Conservation (phyloP, 805 yeast genomes). For the Tetrapisispora fleetii region DNA sequence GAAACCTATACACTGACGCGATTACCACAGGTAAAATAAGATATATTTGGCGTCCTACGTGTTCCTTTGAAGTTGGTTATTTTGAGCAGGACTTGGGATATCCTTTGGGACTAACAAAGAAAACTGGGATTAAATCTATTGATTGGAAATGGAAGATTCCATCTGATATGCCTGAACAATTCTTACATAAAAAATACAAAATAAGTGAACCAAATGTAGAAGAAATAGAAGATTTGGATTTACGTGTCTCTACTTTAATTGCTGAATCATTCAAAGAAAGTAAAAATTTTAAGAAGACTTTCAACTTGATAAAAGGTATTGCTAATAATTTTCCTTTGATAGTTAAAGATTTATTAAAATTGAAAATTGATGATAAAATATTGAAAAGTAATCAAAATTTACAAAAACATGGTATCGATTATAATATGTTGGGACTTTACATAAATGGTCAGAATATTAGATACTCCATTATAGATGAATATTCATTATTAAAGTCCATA, state of each 20-base stretch:
- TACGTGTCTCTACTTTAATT: constrained; percentile 62
- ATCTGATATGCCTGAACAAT: constrained; percentile 33
- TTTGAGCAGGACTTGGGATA: constrained; percentile 10
- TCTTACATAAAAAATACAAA: constrained; percentile 29
- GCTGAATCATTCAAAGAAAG: constrained; percentile 30
- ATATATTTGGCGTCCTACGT: constrained; percentile 67
- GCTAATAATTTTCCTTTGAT: constrained; percentile 34
- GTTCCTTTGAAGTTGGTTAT: constrained; percentile 9
- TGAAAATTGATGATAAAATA: constrained; percentile 7
- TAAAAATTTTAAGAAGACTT: constrained; percentile 27
- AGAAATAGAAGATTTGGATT: constrained; percentile 34
- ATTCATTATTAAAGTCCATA: constrained; percentile 15
- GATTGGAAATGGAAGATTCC: constrained; percentile 23
- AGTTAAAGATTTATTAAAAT: constrained; percentile 10
- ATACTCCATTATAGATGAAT: constrained; percentile 15
- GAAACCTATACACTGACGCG: constrained; percentile 50
- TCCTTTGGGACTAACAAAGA: constrained; percentile 21
- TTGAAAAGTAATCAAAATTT: constrained; percentile 9
- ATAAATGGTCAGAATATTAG: constrained; percentile 26
- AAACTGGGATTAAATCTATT: constrained; percentile 24
- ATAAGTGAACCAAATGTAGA: constrained; percentile 11
- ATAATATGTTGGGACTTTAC: constrained; percentile 24
- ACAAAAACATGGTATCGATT: constrained; percentile 21
- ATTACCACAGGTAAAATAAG: constrained; percentile 48
- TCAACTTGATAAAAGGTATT: constrained; percentile 29